Conservation (phyloP, 2,329 filamentous ascomycete genomes). For the Akanthomyces dipterigenus region DNA sequence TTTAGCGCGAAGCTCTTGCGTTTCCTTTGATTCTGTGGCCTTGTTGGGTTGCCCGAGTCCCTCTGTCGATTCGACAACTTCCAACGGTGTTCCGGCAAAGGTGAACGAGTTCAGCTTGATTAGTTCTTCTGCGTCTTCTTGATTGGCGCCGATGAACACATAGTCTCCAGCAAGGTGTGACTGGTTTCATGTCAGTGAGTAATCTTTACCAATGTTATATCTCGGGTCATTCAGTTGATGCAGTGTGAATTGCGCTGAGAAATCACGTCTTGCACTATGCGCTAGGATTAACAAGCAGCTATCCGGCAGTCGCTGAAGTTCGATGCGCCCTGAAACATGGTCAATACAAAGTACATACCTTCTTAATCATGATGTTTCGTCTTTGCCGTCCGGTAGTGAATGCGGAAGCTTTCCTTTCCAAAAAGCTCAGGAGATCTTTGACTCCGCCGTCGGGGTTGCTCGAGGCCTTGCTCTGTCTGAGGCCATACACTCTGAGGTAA, state of each 20-base stretch:
- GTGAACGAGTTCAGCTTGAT: slow-evolving; percentile 60
- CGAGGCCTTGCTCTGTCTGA: slow-evolving; percentile 62
- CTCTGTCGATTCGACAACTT: slow-evolving; percentile 45
- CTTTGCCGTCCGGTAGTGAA: slow-evolving; percentile 37
- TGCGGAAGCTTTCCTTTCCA: slow-evolving; percentile 62
- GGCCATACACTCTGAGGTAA: slow-evolving; percentile 49
- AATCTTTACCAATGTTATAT: slow-evolving; percentile 22
- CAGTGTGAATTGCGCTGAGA: slow-evolving; percentile 24
- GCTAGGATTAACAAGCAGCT: background rate
- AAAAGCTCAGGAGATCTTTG: slow-evolving; percentile 56
- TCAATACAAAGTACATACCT: slow-evolving; percentile 58
- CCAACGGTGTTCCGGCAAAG: slow-evolving; percentile 60
- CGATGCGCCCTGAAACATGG: slow-evolving; percentile 22
- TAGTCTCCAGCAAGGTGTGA: slow-evolving; percentile 62
- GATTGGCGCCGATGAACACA: slow-evolving; percentile 59
- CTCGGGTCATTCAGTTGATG: slow-evolving; percentile 4
- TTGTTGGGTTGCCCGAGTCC: slow-evolving; percentile 26
- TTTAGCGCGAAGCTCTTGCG: slow-evolving; percentile 58
- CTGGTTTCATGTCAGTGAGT: slow-evolving; percentile 64
- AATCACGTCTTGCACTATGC: slow-evolving; percentile 44
- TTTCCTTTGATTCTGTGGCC: slow-evolving; percentile 41
- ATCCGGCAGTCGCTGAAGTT: slow-evolving; percentile 40
- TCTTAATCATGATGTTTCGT: slow-evolving; percentile 59
- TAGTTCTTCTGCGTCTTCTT: slow-evolving; percentile 57
- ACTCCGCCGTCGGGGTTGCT: slow-evolving; percentile 61